phyloP scores from a whole-genome alignment of 2,329 filamentous ascomycete genomes.

The Setomelanomma holmii region DNA sequence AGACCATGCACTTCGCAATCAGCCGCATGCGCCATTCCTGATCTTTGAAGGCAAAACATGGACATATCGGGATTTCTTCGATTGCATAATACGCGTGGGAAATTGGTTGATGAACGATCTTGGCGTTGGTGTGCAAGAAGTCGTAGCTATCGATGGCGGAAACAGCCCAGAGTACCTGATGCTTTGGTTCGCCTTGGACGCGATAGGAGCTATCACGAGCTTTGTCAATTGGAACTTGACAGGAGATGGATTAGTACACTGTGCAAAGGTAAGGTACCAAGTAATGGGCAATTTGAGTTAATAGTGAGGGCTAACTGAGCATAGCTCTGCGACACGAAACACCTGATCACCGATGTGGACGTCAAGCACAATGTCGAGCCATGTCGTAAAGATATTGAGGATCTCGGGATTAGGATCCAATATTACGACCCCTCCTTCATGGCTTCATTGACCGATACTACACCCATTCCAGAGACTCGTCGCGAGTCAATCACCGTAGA shows the following conservation, averaged over 20 bases:
- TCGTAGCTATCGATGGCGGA: conserved; percentile 46
- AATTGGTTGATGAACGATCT: conserved; percentile 50
- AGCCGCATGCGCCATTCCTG: conserved; percentile 40
- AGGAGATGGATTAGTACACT: conserved; percentile 44
- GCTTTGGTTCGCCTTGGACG: conserved; percentile 49
- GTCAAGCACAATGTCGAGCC: conserved; percentile 57
- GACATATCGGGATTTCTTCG: conserved; percentile 44
- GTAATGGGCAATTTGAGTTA: conserved; percentile 24
- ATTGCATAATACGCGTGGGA: conserved; percentile 32
- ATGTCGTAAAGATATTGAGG: conserved; percentile 30
- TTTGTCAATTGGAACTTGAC: conserved; percentile 50
- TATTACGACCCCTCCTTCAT: conserved; percentile 41
- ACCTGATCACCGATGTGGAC: conserved; percentile 52
- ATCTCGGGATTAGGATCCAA: conserved; percentile 29
- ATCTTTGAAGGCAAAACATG: conserved; percentile 46
- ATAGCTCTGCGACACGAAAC: conserved; percentile 58
- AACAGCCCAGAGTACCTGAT: conserved; percentile 47
- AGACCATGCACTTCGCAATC: conserved; percentile 47
- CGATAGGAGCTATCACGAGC: conserved; percentile 39
- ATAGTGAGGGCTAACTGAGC: conserved; percentile 53
- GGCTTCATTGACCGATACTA: conserved; percentile 26
- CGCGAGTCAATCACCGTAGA: conserved; percentile 30
- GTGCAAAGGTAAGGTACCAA: conserved; percentile 45
- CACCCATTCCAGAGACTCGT: conserved; percentile 32
- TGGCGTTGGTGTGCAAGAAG: conserved; percentile 35